Conservation (phyloP, 2,329 filamentous ascomycete species). For the Verticillium tricorpus region DNA sequence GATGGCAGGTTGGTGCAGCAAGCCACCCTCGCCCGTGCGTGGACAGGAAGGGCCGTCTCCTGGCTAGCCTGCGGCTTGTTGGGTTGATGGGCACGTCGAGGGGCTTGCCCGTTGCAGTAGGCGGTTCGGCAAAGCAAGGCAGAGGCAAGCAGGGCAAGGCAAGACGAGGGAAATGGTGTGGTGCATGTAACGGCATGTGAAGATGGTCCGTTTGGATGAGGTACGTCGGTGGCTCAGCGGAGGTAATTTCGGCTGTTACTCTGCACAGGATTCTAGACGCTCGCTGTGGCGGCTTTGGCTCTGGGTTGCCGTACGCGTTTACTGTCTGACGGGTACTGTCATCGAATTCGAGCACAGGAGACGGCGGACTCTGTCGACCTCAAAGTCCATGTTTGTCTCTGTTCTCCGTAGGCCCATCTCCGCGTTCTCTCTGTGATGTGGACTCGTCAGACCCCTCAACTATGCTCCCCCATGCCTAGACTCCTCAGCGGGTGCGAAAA, state of each 20-base stretch:
- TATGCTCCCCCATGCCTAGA: background rate
- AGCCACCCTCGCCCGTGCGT: background rate
- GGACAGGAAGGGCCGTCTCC: background rate
- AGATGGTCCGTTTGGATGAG: background rate
- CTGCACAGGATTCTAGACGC: background rate
- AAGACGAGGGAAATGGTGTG: background rate
- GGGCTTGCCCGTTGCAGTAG: background rate
- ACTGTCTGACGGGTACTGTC: background rate
- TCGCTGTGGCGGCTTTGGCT: background rate
- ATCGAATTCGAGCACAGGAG: background rate
- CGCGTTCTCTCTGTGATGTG: background rate
- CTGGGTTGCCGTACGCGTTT: background rate
- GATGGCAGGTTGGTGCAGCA: background rate
- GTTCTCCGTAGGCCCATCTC: background rate
- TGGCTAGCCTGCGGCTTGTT: background rate
- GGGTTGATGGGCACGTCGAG: background rate
- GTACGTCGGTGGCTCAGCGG: background rate
- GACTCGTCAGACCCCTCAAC: background rate
- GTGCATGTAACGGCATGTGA: background rate
- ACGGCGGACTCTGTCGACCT: background rate
- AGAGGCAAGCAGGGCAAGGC: background rate
- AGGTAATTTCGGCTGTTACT: background rate
- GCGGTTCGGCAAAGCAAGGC: background rate
- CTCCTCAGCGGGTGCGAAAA: background rate
- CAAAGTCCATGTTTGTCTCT: background rate